A percentile compares a stretch with the other conserved stretches of the same genome.
These are phyloP conservation scores for Funneliformis geosporum DNA, from an alignment of 192 early-diverging fungal genomes.

Conservation along the genomic window DNA sequence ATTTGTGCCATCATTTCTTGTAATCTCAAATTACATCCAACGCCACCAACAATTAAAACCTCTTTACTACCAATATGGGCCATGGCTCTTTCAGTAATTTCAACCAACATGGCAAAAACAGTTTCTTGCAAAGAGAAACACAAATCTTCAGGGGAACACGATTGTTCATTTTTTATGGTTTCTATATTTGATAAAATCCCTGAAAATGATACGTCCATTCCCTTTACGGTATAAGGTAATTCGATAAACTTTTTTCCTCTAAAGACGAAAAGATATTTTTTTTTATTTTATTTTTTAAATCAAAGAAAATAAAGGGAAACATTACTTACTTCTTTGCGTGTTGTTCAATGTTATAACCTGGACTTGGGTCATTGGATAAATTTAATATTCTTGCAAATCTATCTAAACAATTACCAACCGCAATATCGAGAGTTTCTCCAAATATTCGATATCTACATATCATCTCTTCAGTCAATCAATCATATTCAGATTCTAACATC, in stretches of 20 bases:
- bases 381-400: conserved; percentile 94
- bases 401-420: conserved; percentile 97
- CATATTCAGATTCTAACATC: too few relatives aligned
- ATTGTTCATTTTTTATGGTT: conserved; percentile 61
- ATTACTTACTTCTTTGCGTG: conserved; percentile 74
- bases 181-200: conserved; percentile 95
- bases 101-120: conserved; percentile 99
- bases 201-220: conserved; percentile 98
- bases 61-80: conserved; percentile 91
- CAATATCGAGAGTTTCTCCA: conserved; percentile 98
- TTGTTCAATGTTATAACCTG: conserved; percentile 98
- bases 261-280: neutral
- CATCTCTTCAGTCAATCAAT: too few relatives aligned
- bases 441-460: conserved; percentile 83
- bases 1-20: conserved; percentile 99
- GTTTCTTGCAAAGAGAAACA: conserved; percentile 98
- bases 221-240: conserved; percentile 96
- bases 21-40: conserved; percentile 91
- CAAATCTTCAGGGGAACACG: conserved; percentile 82
- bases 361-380: conserved; percentile 93
- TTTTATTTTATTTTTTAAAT: neutral
- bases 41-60: conserved; percentile 95
- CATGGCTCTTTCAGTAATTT: conserved; percentile 98
- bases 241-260: conserved; percentile 85
- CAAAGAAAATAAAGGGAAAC: neutral